These are phyloP conservation scores for Ceratonia siliqua DNA, from an alignment of 306 rosid genomes.

Conservation along the genomic window DNA sequence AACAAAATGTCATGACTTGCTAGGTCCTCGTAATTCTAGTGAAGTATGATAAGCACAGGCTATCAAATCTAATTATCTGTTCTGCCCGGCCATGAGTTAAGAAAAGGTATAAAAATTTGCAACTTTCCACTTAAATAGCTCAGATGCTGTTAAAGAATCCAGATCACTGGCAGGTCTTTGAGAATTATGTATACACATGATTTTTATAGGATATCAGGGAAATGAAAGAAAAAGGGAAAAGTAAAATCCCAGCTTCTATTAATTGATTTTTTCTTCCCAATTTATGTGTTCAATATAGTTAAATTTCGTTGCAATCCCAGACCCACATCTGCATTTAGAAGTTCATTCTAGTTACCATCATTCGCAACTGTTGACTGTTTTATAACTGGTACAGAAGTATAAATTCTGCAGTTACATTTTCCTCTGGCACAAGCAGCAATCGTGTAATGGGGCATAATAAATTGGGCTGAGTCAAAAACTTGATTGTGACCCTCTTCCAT, in stretches of 20 bases:
- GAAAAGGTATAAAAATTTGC: constrained; percentile 24
- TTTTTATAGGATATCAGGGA: constrained; percentile 53
- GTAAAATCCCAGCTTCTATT: constrained; percentile 24
- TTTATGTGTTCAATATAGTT: constrained; percentile 18
- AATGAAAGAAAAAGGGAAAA: constrained; percentile 9
- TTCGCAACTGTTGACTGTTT: not conserved
- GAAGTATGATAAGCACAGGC: constrained; percentile 26
- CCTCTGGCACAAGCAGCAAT: not conserved
- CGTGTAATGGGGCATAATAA: not conserved
- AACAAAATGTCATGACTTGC: constrained; percentile 54
- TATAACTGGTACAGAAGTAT: not conserved
- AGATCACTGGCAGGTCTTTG: constrained; percentile 27
- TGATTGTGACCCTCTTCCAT: constrained; percentile 7
- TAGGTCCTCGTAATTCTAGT: constrained; percentile 48
- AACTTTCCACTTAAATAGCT: constrained; percentile 32
- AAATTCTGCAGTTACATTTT: not conserved
- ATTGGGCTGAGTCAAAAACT: not conserved
- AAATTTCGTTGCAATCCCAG: not conserved
- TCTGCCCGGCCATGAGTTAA: constrained; percentile 8
- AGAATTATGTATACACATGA: constrained; percentile 45
- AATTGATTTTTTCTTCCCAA: constrained; percentile 16
- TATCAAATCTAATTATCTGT: constrained; percentile 22
- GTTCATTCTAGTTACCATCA: not conserved
- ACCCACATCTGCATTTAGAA: not conserved
- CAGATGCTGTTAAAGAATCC: constrained; percentile 29